A percentile compares a stretch with the other conserved stretches of the same genome.
Evolutionary conservation across 805 yeast species (phyloP).

Genomic region (Yarrowia phangngaensis): DNA sequence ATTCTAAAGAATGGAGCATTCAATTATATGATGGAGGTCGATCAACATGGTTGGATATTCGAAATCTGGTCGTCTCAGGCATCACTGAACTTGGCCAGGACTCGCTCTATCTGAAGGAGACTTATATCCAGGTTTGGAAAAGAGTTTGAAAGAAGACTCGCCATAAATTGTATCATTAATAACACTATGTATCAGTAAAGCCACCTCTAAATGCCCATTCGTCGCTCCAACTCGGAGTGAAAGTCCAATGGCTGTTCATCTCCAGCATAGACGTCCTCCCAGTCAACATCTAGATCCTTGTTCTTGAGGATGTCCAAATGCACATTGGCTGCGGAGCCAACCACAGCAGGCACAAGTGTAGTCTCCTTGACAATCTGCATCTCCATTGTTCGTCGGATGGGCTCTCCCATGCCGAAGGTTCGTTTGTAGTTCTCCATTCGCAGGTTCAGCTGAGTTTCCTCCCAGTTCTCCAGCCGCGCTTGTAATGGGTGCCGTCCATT

Average conservation of each 20-base stretch:
- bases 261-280: conserved; percentile 83
- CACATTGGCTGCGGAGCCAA: conserved; percentile 57
- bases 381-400: conserved; percentile 89
- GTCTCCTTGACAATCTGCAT: conserved; percentile 63
- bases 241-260: conserved; percentile 46
- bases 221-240: conserved; percentile 70
- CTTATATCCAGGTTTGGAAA: conserved; percentile 68
- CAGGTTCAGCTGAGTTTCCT: conserved; percentile 62
- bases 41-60: conserved; percentile 56
- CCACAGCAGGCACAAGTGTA: conserved; percentile 60
- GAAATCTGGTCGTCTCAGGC: conserved; percentile 44
- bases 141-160: neutral
- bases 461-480: conserved; percentile 73
- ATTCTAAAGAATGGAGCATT: conserved; percentile 46
- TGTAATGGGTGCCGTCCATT: conserved; percentile 72
- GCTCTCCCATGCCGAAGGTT: conserved; percentile 88
- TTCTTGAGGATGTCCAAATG: conserved; percentile 77
- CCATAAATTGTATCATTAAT: neutral
- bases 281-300: conserved; percentile 72
- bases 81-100: conserved; percentile 50
- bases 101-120: conserved; percentile 57
- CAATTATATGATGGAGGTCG: conserved; percentile 45
- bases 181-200: neutral
- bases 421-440: conserved; percentile 76
- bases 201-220: conserved; percentile 39